Percentiles rank a stretch among this genome's conserved stretches.
phyloP scores from a whole-genome alignment of 2,329 filamentous ascomycete species.

The Emydomyces testavorans region DNA sequence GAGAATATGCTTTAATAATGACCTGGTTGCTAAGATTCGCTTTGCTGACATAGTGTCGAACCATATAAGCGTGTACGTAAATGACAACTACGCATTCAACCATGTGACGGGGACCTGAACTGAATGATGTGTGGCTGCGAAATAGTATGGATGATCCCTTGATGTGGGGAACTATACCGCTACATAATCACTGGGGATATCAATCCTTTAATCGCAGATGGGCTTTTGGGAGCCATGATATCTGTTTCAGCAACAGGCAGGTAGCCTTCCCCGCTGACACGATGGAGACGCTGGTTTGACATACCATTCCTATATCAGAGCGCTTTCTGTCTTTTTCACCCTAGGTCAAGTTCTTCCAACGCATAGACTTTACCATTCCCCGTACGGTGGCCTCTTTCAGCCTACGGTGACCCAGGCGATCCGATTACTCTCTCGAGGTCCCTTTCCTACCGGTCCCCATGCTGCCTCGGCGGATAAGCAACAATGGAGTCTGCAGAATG shows the following conservation, averaged over 20 bases:
- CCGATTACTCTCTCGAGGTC: slow-evolving; percentile 61
- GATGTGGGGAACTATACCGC: slow-evolving; percentile 79
- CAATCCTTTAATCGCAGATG: slow-evolving; percentile 61
- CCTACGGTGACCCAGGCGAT: slow-evolving; percentile 78
- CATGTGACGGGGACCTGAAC: slow-evolving; percentile 1
- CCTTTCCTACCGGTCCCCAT: slow-evolving; percentile 44
- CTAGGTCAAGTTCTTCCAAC: slow-evolving; percentile 84
- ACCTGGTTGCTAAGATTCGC: slow-evolving; percentile 10
- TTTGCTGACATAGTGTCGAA: slow-evolving; percentile 55
- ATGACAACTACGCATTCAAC: slow-evolving; percentile 21
- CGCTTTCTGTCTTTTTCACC: slow-evolving; percentile 67
- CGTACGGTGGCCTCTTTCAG: slow-evolving; percentile 75
- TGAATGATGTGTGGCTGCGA: slow-evolving; percentile 16
- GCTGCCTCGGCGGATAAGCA: slow-evolving; percentile 26
- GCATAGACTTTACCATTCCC: slow-evolving; percentile 67
- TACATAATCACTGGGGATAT: slow-evolving; percentile 58
- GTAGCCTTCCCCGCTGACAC: slow-evolving; percentile 17
- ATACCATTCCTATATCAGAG: slow-evolving; percentile 35
- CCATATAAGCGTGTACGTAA: slow-evolving; percentile 74
- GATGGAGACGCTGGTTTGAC: neutral
- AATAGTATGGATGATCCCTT: slow-evolving; percentile 81
- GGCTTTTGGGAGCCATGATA: slow-evolving; percentile 85
- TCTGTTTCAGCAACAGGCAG: slow-evolving; percentile 82
- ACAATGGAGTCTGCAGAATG: slow-evolving; percentile 30
- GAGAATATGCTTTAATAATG: slow-evolving; percentile 7